Percentiles rank a stretch among this genome's conserved stretches.
Evolutionary conservation across 306 rosid genomes (phyloP).

Genomic region (Senna tora): DNA sequence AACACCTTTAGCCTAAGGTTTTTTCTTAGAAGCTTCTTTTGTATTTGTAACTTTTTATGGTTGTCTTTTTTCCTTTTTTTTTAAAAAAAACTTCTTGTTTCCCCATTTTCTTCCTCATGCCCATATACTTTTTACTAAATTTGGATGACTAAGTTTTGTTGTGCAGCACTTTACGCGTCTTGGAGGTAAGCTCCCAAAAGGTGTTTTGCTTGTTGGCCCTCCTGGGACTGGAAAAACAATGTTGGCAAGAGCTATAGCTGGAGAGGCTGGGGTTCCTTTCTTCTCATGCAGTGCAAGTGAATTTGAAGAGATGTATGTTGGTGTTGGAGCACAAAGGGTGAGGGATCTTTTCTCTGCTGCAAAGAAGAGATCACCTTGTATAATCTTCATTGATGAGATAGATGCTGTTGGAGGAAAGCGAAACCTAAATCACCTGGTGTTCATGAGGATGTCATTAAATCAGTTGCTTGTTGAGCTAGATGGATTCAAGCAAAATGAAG

Average conservation of each 20-base stretch:
- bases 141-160: conserved; percentile 36
- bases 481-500: conserved; percentile 97
- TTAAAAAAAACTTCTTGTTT: too few relatives aligned
- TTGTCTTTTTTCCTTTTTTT: too few relatives aligned
- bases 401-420: conserved; percentile 95
- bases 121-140: conserved; percentile 21
- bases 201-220: conserved; percentile 94
- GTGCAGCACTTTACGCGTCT: conserved; percentile 93
- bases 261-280: conserved; percentile 98
- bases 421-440: conserved; percentile 67
- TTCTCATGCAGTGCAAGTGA: conserved; percentile 94
- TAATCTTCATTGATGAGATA: conserved; percentile 92
- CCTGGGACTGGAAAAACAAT: conserved; percentile 98
- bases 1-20: too few relatives aligned
- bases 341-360: conserved; percentile 93
- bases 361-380: conserved; percentile 87
- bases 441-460: conserved; percentile 86
- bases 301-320: conserved; percentile 94
- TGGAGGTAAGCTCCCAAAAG: conserved; percentile 96
- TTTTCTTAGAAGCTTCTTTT: too few relatives aligned
- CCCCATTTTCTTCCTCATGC: not conserved
- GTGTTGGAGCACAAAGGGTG: conserved; percentile 96
- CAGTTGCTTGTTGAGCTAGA: conserved; percentile 94
- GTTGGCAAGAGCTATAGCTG: conserved; percentile 97
- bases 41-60: too few relatives aligned